A percentile compares a stretch with the other conserved stretches of the same genome.
These are phyloP conservation scores for Strobilomyces dryophilus DNA, from an alignment of 768 basidiomycete species.

Conservation along the genomic window DNA sequence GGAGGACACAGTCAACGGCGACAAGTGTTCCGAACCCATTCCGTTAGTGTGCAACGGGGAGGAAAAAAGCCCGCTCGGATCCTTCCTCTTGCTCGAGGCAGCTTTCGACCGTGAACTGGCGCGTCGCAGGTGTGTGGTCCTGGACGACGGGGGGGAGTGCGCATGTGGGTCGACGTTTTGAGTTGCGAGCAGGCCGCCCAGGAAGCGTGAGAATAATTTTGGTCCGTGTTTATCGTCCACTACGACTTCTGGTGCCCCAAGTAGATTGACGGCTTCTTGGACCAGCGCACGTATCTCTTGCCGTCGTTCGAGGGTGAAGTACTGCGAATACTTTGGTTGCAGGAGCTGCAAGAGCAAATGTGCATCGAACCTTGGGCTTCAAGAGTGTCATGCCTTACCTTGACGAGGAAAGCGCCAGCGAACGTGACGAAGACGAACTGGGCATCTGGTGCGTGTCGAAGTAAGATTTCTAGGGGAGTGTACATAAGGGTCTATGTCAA, in stretches of 20 bases:
- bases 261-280: conserved; percentile 60
- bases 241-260: conserved; percentile 65
- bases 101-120: conserved; percentile 9
- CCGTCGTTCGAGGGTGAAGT: conserved; percentile 56
- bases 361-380: neutral
- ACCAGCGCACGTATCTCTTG: conserved; percentile 60
- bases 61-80: neutral
- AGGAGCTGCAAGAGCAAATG: conserved; percentile 49
- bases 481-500: neutral
- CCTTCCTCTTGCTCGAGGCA: conserved; percentile 12
- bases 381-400: conserved; percentile 39
- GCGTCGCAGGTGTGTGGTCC: conserved; percentile 20
- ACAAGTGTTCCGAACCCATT: conserved; percentile 16
- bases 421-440: conserved; percentile 79
- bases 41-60: conserved; percentile 1
- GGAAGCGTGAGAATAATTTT: conserved; percentile 74
- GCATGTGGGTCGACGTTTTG: conserved; percentile 36
- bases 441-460: conserved; percentile 74
- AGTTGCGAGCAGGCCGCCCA: conserved; percentile 65
- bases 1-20: conserved; percentile 31
- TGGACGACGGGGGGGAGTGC: conserved; percentile 15
- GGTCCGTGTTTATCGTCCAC: conserved; percentile 82
- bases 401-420: conserved; percentile 78
- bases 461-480: conserved; percentile 41
- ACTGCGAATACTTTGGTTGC: conserved; percentile 66